Percentiles rank a stretch among this genome's conserved stretches.
Conservation (phyloP, 768 basidiomycete species). For the Macrolepiota dolichaula region DNA sequence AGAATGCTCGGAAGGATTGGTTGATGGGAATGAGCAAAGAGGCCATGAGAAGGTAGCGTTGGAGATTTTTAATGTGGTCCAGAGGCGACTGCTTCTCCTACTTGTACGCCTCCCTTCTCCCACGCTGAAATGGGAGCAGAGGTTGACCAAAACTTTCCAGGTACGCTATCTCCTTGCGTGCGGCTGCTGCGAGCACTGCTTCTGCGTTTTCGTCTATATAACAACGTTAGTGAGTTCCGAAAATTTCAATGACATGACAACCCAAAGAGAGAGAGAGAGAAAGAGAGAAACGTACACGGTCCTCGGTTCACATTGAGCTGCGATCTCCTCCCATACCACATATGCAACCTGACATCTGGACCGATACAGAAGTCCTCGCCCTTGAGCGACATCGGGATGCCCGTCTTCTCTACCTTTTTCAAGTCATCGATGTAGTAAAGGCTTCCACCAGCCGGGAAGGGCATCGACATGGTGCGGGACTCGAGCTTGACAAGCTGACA, state of each 20-base stretch:
- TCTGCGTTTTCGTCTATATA: slow-evolving; percentile 42
- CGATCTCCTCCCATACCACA: slow-evolving; percentile 50
- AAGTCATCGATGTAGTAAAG: slow-evolving; percentile 41
- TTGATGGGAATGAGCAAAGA: slow-evolving; percentile 42
- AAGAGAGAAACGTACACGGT: slow-evolving; percentile 44
- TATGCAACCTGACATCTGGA: slow-evolving; percentile 35
- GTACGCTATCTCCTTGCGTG: slow-evolving; percentile 47
- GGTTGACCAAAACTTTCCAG: slow-evolving; percentile 45
- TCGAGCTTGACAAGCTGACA: slow-evolving; percentile 46
- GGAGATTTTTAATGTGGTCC: slow-evolving; percentile 45
- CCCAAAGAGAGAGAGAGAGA: slow-evolving; percentile 19
- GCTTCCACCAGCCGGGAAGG: slow-evolving; percentile 42
- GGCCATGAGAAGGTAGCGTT: slow-evolving; percentile 44
- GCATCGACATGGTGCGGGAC: slow-evolving; percentile 36
- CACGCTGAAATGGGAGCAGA: slow-evolving; percentile 37
- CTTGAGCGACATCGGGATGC: slow-evolving; percentile 33
- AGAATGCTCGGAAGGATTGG: slow-evolving; percentile 32
- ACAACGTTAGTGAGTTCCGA: slow-evolving; percentile 31
- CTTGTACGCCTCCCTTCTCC: slow-evolving; percentile 41
- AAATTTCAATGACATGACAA: too few relatives aligned
- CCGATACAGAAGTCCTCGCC: slow-evolving; percentile 43
- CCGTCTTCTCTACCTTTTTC: slow-evolving; percentile 28
- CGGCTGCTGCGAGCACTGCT: slow-evolving; percentile 37
- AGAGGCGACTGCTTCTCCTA: slow-evolving; percentile 42
- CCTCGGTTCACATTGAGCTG: slow-evolving; percentile 46